Evolutionary conservation across 176 grass and related monocot genomes (phyloP), one percentile per base, ranked within the genome.

Genomic region (Leersia perrieri): DNA sequence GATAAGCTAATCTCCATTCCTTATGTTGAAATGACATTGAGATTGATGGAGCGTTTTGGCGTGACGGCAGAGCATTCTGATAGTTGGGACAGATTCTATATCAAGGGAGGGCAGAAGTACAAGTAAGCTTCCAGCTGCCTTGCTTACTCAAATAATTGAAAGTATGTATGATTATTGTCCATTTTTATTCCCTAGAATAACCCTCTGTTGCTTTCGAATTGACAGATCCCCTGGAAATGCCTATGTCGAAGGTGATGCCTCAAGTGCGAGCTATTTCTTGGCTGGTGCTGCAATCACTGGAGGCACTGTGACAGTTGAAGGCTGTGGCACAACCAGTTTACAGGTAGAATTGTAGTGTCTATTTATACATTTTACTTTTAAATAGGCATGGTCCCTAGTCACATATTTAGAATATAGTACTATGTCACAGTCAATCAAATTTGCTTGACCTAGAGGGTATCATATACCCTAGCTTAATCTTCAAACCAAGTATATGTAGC

Each of bases 241-340:
- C 35, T 99, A 95, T 76, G 97, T 99, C 2, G 97, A 99, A 93
- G 97, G 97, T 35, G 97, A 99, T 87, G 97, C 97, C 82, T 99
- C 97, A 27, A 99, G 97, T 83, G 97, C 97, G 18, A 99, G 97
- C 85, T 99, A 99, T 83, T 99, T 99, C 84, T 85, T 99, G 84
- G 97, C 97, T 63, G 97, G 97, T 67, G 93, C 90, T 90, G 97
- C 93, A 70, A 94, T 99, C 63, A 99, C 97, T 49, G 97, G 97
- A 69, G 97, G 97, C 14, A 99, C 97, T 36, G 87, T 99, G 39
- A 99, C 93, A 51, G 97, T 99, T 53, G 82, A 95, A 87, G 97
- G 97, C 61, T 99, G 97, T 30, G 97, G 97, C 60, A 95, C 90
- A 31, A 87, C 79, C 79, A 99, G 97, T 91, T 86, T 99, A 61